A percentile compares a stretch with the other conserved stretches of the same genome.
Evolutionary conservation across 345 rosid species (phyloP).

Genomic region (Citrus cavaleriei): DNA sequence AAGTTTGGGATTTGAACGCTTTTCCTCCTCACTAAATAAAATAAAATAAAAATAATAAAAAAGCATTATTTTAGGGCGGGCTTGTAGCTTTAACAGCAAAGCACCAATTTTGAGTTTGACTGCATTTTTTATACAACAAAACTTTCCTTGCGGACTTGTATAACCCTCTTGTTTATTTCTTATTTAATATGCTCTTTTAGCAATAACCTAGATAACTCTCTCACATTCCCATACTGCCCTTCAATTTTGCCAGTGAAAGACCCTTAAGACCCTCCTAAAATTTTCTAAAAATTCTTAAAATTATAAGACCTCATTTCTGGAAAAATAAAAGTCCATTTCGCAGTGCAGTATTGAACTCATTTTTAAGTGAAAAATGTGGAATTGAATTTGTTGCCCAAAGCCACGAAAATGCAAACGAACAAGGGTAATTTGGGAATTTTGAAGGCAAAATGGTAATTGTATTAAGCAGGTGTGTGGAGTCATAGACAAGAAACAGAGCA

Average conservation of each 20-base stretch:
- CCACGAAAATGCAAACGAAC: background rate
- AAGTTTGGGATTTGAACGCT: constrained; percentile 26
- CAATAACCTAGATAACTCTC: background rate
- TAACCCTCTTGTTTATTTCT: background rate
- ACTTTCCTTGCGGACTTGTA: background rate
- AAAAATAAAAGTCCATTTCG: background rate
- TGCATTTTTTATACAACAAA: constrained; percentile 5
- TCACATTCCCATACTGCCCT: constrained; percentile 9
- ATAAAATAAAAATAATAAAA: background rate
- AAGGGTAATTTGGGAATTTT: constrained; percentile 8
- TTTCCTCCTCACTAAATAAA: background rate
- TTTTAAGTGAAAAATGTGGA: too few species aligned
- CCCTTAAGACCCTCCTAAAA: background rate
- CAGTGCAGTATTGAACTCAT: too few species aligned
- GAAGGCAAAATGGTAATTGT: background rate
- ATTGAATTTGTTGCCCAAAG: too few species aligned
- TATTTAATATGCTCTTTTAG: background rate
- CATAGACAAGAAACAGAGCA: constrained; percentile 12
- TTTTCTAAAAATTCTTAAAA: too few species aligned
- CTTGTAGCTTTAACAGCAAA: constrained; percentile 28
- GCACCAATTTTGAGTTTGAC: constrained; percentile 28
- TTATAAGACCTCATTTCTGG: background rate
- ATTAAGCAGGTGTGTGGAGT: background rate
- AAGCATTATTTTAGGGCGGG: constrained; percentile 19
- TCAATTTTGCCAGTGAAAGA: too few species aligned